Conservation (phyloP, 1,139 yeast species). For the Debaryomycetaceae sp. region DNA sequence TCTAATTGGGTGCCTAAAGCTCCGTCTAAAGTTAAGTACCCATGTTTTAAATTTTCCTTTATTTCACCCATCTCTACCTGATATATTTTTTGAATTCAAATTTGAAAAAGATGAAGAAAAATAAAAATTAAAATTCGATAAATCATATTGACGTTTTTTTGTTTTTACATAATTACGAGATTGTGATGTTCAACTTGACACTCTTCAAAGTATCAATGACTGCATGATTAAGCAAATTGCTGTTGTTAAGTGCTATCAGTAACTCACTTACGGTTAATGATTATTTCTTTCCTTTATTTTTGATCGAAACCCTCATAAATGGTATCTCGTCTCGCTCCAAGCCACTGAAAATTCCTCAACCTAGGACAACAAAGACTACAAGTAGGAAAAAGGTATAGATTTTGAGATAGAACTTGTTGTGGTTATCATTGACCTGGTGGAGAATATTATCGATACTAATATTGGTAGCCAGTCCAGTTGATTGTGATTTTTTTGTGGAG, state of each 20-base stretch:
- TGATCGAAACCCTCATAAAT: slow-evolving; percentile 19
- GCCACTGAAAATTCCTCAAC: not conserved
- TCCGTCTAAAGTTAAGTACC: slow-evolving; percentile 21
- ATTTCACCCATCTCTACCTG: not conserved
- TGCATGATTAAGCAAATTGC: slow-evolving; percentile 16
- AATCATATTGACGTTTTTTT: too few species aligned
- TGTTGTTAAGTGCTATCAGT: slow-evolving; percentile 12
- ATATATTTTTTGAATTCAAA: too few species aligned
- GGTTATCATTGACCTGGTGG: too few species aligned
- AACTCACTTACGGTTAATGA: slow-evolving; percentile 15
- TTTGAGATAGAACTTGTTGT: too few species aligned
- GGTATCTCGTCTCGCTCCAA: slow-evolving; percentile 9
- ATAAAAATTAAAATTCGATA: too few species aligned
- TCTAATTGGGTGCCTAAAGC: slow-evolving; percentile 32
- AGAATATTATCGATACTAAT: too few species aligned
- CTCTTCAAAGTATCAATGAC: slow-evolving; percentile 14
- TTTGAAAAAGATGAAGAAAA: too few species aligned
- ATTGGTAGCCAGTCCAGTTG: too few species aligned
- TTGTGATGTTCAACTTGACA: slow-evolving; percentile 8
- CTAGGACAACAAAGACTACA: too few species aligned
- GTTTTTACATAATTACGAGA: not conserved
- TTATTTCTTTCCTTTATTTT: slow-evolving; percentile 13
- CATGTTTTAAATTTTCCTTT: not conserved
- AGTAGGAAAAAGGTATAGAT: too few species aligned
- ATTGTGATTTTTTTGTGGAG: not conserved